Base-by-base conservation (phyloP, 768 basidiomycete species). In the Xanthoconium stramineum region DNA sequence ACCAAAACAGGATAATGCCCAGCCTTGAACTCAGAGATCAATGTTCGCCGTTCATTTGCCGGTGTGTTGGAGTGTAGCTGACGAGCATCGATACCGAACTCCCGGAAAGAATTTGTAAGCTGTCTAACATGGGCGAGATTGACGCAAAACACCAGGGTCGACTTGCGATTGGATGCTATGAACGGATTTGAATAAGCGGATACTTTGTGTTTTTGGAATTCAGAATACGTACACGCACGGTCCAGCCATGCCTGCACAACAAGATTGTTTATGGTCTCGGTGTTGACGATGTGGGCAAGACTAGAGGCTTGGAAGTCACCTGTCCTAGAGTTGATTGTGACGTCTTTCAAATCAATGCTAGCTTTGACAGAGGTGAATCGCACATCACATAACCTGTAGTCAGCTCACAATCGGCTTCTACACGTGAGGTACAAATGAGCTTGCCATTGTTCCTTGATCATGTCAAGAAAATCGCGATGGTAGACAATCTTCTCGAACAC, bases 401-500 rank as follows among this genome's bases (percentile, higher is more conserved):
- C 19, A 17, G n/a, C 6, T 58, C 35, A 58, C 45, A 55, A 53
- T 29, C 47, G 28, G 30, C 10, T 44, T n/a, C 7, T 5, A 42
- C 13, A n/a, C 11, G 17, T 14, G 38, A 39, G n/a, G 33, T 11
- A 38, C 14, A 43, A 39, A 57, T 8, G 12, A 35, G 32, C 60
- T 65, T 61, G 87, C 94, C 95, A 98, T 69, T 91, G 82, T 51
- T 94, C 94, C 61, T 88, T 85, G 58, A 98, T 89, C 94, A 98
- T 95, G 50, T 91, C 85, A 13, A 92, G 70, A 62, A 97, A 93
- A 61, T 93, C 91, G 17, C 84, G 82, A 68, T 98, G 95, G 68
- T 92, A 98, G 0, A 97, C 95, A 51, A 98, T 94, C 47, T 80
- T 78, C 65, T 97, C 84, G 64, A 96, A 98, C 2, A 97, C 87